Evolutionary conservation across 78 protist genomes (phyloP).

Genomic region (Polysphondylium violaceum): DNA sequence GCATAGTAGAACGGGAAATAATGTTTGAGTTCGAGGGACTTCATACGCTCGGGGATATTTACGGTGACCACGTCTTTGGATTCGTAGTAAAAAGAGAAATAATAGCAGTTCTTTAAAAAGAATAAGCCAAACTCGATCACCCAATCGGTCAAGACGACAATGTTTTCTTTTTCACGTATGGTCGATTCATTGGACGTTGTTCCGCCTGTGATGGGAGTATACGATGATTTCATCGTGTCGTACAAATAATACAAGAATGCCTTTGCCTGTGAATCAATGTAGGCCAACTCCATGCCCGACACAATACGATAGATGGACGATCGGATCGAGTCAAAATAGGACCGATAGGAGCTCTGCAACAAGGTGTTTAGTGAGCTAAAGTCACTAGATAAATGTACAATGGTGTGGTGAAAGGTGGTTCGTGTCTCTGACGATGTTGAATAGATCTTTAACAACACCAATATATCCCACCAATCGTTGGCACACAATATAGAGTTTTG

Average conservation of each 20-base stretch:
- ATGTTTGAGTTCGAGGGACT: not conserved
- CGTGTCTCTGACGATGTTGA: constrained; percentile 1
- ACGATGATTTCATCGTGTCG: constrained; percentile 55
- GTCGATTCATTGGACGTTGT: not conserved
- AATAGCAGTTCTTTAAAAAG: constrained; percentile 27
- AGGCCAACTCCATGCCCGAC: constrained; percentile 58
- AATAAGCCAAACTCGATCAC: constrained; percentile 54
- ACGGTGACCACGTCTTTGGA: not conserved
- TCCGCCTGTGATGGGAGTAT: not conserved
- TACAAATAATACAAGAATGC: constrained; percentile 35
- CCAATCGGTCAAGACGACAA: constrained; percentile 51
- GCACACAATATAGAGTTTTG: constrained; percentile 41
- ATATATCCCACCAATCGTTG: constrained; percentile 74
- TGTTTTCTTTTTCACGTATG: constrained; percentile 50
- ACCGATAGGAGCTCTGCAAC: not conserved
- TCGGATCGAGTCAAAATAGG: constrained; percentile 27
- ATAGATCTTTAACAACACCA: constrained; percentile 29
- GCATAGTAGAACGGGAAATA: constrained; percentile 42
- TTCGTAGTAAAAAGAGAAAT: not conserved
- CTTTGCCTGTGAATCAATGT: constrained; percentile 52
- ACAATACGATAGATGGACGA: constrained; percentile 61
- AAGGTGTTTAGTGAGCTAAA: not conserved
- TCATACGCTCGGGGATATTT: constrained; percentile 9
- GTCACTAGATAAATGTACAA: not conserved
- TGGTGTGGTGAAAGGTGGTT: constrained; percentile 21